These are phyloP conservation scores for Dendrocalamus sinicus DNA, from an alignment of 176 grass and related monocot genomes.

Conservation along the genomic window DNA sequence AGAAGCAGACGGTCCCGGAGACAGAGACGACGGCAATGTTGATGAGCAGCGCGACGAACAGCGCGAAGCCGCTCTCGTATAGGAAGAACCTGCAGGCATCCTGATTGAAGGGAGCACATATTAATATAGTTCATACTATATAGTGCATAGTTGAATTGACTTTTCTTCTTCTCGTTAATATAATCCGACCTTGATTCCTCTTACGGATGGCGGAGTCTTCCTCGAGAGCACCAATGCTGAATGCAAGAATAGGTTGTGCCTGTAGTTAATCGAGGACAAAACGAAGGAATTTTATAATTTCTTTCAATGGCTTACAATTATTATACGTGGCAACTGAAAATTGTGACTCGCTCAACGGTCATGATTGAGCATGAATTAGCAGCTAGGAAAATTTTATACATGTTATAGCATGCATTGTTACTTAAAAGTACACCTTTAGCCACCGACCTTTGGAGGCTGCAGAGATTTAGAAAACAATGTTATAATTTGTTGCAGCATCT, in stretches of 20 bases:
- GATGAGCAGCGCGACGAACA: constrained; percentile 86
- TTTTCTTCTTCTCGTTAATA: not conserved
- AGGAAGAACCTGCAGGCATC: constrained; percentile 86
- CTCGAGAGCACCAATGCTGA: constrained; percentile 85
- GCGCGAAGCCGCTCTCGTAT: constrained; percentile 75
- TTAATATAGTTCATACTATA: not conserved
- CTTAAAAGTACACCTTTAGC: too few relatives aligned
- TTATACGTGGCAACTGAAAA: not conserved
- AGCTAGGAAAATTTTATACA: too few relatives aligned
- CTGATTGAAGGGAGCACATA: constrained; percentile 37
- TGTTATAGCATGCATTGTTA: too few relatives aligned
- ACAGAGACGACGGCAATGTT: constrained; percentile 84
- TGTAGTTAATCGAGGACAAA: constrained; percentile 12
- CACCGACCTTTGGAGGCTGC: too few relatives aligned
- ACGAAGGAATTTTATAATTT: not conserved
- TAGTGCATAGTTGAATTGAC: not conserved
- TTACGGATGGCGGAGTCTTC: constrained; percentile 75
- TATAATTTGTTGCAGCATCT: too few relatives aligned
- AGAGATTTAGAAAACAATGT: too few relatives aligned
- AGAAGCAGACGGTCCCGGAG: constrained; percentile 64
- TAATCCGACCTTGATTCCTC: constrained; percentile 74
- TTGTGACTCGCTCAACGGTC: not conserved
- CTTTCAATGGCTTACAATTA: not conserved
- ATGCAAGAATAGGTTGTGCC: constrained; percentile 95
- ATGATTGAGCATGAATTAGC: not conserved